Evolutionary conservation across 176 grass and related monocot species (phyloP), one percentile per base, ranked within the genome.

Genomic region (Aechmea fasciata): DNA sequence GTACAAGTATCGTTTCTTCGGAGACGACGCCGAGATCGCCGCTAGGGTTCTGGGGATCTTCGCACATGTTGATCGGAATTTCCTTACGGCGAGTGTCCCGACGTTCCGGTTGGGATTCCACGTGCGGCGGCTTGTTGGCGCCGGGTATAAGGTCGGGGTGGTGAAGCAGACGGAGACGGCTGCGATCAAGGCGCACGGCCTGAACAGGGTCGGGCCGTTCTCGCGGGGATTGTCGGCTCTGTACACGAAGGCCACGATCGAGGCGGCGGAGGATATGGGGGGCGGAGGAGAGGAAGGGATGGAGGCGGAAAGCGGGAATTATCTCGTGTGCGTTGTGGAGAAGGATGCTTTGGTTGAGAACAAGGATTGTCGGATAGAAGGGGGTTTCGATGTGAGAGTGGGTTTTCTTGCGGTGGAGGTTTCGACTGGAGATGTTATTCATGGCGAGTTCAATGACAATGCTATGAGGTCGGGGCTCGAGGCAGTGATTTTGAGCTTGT

Each of bases 111-210:
- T 97, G 14, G 74, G 81, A n/a, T 92, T 96, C 80, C 88, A 96
- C 78, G 89, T 87, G 20, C 78, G 86, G 57, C 86, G 89, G 70
- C 86, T 96, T 75, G 88, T 96, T 19, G 83, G 73, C 26, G 83
- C 83, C 1, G 93, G 93, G 0, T 51, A 85, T 73, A 88, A 78
- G 85, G 93, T 96, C 47, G 93, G 93, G 17, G 93, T 96, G 57
- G 89, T 96, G n/a, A 87, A 79, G 63, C 93, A 96, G 84, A 96
- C 84, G 10, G 92, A 96, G 81, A 92, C 93, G 17, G 88, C 93
- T 9, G 79, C 86, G 24, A 96, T 92, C 69, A 96, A 96, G 75
- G 85, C 88, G 10, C 87, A 85, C 25, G 85, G 83, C 3, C 59
- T 82, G 63, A 88, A 85, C 57, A 71, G 69, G 1, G 61, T 83